Evolutionary conservation across 331 rosid genomes (phyloP), one percentile per base, ranked within the genome.

Genomic region (Spiraea crenata): DNA sequence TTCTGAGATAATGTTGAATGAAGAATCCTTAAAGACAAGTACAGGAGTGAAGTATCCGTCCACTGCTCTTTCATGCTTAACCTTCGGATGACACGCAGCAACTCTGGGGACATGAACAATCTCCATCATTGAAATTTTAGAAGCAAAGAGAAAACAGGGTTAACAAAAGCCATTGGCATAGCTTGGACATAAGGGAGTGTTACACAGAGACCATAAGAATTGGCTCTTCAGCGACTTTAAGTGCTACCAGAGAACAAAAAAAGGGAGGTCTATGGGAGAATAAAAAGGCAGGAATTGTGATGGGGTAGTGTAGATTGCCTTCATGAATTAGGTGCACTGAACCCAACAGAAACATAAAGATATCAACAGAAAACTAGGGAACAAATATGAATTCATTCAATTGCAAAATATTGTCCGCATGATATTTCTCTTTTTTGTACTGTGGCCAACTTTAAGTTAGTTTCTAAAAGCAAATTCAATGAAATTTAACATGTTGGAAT

Each of bases 31-130:
- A 95, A 65, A 78, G 95, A 82, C 88, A 95, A 76, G 82, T 81
- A 77, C 75, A 85, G 95, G 80, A 95, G 90, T 63, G 89, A 83
- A 35, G 81, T 82, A 57, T 95, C 97, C 52, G 77, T 80, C 95
- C 85, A 76, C 74, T 83, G 89, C 71, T 91, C 97, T 86, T 82
- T 95, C 96, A 89, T 69, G 91, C 89, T 85, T 76, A 95, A 81
- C 87, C 96, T 89, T 85, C 90, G 85, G 70, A 85, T 75, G 65
- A 91, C 90, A 6, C 99, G 99, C 76, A 91, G 84, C 61, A 95
- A 82, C 79, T 95, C 99, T 95, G 92, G 64, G 64, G 40, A 77
- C 71, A 80, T 80, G 82, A 71, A 74, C 65, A 80, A 72, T 31
- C 71, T 70, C 56, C 3, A 46, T 86, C 62, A 84, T 71, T 83